Percentiles rank a stretch among this genome's conserved stretches.
Evolutionary conservation across 1,284 basidiomycete genomes (phyloP).

Genomic region (Pseudozyma thailandica): DNA sequence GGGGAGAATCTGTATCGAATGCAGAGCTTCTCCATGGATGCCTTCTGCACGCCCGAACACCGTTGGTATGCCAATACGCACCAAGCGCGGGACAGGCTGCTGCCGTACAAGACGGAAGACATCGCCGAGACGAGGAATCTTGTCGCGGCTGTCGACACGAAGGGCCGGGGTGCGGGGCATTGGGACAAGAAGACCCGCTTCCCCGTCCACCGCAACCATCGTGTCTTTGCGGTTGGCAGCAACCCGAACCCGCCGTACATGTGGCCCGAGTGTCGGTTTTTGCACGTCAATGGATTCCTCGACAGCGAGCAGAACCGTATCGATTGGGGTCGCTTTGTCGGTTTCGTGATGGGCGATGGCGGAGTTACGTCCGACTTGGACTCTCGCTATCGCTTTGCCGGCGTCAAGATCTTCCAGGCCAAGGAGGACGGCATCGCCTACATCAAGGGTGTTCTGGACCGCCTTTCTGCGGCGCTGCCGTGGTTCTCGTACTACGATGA

Average conservation of each 20-base stretch:
- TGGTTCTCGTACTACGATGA: conserved; percentile 3
- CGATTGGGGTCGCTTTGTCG: conserved; percentile 21
- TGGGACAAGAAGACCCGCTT: not conserved
- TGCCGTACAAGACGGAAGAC: too few species aligned
- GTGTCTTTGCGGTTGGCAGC: conserved; percentile 9
- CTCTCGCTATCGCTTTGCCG: not conserved
- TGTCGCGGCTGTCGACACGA: too few species aligned
- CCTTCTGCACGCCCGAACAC: conserved; percentile 10
- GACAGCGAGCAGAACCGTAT: conserved; percentile 13
- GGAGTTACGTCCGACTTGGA: not conserved
- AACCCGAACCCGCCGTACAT: conserved; percentile 15
- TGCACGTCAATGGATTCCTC: conserved; percentile 6
- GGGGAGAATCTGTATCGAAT: conserved; percentile 15
- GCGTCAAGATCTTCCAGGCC: conserved; percentile 6
- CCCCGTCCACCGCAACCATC: not conserved
- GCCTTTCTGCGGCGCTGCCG: conserved; percentile 13
- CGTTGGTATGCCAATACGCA: conserved; percentile 19
- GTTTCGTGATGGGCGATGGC: conserved; percentile 19
- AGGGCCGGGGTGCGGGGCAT: too few species aligned
- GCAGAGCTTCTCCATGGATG: conserved; percentile 10
- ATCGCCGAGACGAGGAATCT: too few species aligned
- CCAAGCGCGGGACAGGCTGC: not conserved
- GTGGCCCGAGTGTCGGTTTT: conserved; percentile 7
- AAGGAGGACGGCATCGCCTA: conserved; percentile 8
- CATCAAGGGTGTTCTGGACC: conserved; percentile 6